These are phyloP conservation scores for Neurospora africana DNA, from an alignment of 495 filamentous ascomycete species.

Conservation along the genomic window DNA sequence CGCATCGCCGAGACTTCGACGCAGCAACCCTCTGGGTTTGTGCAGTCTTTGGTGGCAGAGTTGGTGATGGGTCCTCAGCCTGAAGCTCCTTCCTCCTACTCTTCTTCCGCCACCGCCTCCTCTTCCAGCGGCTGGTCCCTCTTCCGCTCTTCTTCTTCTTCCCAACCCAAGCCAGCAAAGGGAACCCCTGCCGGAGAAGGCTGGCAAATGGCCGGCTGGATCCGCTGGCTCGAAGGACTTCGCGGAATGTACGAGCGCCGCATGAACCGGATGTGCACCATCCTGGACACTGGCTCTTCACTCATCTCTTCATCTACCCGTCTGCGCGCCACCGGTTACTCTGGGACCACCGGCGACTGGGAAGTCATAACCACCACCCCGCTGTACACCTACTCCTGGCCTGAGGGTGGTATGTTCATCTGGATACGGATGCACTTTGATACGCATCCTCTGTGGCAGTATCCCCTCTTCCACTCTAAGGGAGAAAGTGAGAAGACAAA, in stretches of 20 bases:
- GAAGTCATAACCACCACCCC: slow-evolving; percentile 58
- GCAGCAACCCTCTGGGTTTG: slow-evolving; percentile 79
- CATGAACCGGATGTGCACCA: slow-evolving; percentile 63
- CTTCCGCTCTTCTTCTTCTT: not conserved
- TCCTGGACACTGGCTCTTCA: slow-evolving; percentile 55
- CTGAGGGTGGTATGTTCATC: slow-evolving; percentile 87
- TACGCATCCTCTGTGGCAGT: slow-evolving; percentile 55
- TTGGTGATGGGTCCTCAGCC: slow-evolving; percentile 60
- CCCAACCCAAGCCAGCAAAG: not conserved
- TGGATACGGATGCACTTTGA: slow-evolving; percentile 65
- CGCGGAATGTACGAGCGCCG: slow-evolving; percentile 71
- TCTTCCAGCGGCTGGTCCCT: not conserved
- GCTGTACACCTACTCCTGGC: slow-evolving; percentile 66
- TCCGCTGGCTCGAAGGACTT: slow-evolving; percentile 77
- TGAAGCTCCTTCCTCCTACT: slow-evolving; percentile 22
- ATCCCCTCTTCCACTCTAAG: not conserved
- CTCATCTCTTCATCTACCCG: slow-evolving; percentile 41
- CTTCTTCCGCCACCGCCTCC: slow-evolving; percentile 15
- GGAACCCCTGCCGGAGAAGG: slow-evolving; percentile 17
- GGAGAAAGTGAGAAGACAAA: not conserved
- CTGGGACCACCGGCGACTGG: slow-evolving; percentile 35
- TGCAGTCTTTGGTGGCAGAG: slow-evolving; percentile 69
- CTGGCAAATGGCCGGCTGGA: slow-evolving; percentile 81
- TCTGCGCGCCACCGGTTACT: slow-evolving; percentile 9
- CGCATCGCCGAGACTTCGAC: slow-evolving; percentile 61